Percentiles rank a stretch among this genome's conserved stretches.
These are phyloP conservation scores for Conticribra guillardii DNA, from an alignment of 108 stramenopile genomes.

Conservation along the genomic window DNA sequence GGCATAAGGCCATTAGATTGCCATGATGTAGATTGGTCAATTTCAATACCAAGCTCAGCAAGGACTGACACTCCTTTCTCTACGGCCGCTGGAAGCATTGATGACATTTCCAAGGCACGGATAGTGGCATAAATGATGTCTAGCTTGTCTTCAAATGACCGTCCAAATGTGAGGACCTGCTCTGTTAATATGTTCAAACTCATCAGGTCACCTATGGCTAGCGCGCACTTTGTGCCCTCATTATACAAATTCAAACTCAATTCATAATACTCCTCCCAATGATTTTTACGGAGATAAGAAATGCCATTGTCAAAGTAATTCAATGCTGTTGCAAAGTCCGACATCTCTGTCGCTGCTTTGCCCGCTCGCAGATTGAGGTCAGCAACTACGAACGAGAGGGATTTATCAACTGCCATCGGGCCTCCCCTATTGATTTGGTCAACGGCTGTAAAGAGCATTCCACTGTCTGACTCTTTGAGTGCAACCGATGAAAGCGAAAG, in stretches of 20 bases:
- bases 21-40: background rate
- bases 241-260: constrained; percentile 36
- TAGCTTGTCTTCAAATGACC: constrained; percentile 20
- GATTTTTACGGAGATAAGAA: constrained; percentile 9
- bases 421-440: constrained; percentile 16
- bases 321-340: constrained; percentile 17
- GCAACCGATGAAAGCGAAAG: background rate
- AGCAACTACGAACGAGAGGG: background rate
- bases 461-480: background rate
- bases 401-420: background rate
- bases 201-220: constrained; percentile 2
- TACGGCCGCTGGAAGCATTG: background rate
- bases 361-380: constrained; percentile 17
- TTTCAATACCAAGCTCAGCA: background rate
- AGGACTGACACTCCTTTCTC: background rate
- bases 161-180: background rate
- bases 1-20: background rate
- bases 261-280: constrained; percentile 30
- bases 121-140: background rate
- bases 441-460: constrained; percentile 15
- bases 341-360: constrained; percentile 18
- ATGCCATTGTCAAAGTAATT: constrained; percentile 28
- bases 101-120: background rate
- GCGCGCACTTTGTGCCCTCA: constrained; percentile 4
- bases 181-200: background rate